A percentile compares a stretch with the other conserved stretches of the same genome.
Evolutionary conservation across 371 early-diverging fungal genomes (phyloP).

Genomic region (Rhizomucor miehei): DNA sequence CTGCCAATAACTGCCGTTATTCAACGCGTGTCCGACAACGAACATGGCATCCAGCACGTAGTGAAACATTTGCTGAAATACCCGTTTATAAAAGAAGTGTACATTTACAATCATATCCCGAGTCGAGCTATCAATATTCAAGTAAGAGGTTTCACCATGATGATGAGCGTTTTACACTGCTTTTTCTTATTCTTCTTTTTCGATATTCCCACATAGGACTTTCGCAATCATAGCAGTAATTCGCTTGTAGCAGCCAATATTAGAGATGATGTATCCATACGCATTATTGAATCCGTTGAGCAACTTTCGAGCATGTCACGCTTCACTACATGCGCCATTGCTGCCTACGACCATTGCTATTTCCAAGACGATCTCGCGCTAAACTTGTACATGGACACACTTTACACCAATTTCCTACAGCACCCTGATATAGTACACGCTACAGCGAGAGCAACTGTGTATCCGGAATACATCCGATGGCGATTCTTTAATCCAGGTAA

Average conservation of each 20-base stretch:
- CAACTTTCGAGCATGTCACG: neutral
- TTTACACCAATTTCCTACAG: conserved; percentile 56
- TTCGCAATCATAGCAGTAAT: neutral
- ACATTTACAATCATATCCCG: conserved; percentile 49
- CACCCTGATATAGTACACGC: conserved; percentile 52
- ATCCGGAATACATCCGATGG: conserved; percentile 57
- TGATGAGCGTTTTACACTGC: conserved; percentile 17
- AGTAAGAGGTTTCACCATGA: conserved; percentile 29
- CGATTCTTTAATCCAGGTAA: conserved; percentile 45
- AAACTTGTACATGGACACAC: conserved; percentile 56
- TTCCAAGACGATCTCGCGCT: conserved; percentile 65
- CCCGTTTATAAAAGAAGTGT: conserved; percentile 57
- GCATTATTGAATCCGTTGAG: conserved; percentile 27
- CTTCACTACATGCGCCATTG: conserved; percentile 42
- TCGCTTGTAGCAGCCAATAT: conserved; percentile 20
- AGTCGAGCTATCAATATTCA: conserved; percentile 22
- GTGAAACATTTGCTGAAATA: conserved; percentile 50
- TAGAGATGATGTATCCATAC: conserved; percentile 40
- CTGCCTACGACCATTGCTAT: conserved; percentile 52
- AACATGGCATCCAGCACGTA: conserved; percentile 35
- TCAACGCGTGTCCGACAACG: conserved; percentile 44
- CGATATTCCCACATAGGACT: no score
- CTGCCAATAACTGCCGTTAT: conserved; percentile 58
- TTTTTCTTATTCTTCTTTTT: no score
- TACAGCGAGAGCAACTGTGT: conserved; percentile 47